Evolutionary conservation across 148 eudicot genomes (phyloP).

Genomic region (Silene latifolia): DNA sequence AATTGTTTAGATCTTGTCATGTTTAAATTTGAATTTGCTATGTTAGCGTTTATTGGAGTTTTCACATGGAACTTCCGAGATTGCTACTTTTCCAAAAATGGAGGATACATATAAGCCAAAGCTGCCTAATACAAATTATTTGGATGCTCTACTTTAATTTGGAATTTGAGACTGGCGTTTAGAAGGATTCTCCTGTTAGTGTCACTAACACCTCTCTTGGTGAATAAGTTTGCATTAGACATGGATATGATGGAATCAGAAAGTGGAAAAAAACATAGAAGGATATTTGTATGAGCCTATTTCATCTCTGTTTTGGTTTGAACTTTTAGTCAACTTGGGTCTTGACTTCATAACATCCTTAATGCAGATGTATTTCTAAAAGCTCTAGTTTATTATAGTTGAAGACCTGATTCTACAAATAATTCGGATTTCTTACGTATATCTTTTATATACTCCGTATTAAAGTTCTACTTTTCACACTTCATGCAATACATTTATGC

Average conservation of each 20-base stretch:
- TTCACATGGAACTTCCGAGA: background rate
- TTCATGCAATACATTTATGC: background rate
- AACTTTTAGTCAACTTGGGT: background rate
- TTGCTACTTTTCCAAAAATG: background rate
- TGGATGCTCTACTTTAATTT: background rate
- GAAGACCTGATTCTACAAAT: background rate
- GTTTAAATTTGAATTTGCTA: background rate
- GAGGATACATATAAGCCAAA: background rate
- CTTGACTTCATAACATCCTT: background rate
- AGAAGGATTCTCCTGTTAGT: background rate
- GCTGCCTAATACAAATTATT: background rate
- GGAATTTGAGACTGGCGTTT: background rate
- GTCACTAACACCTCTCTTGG: background rate
- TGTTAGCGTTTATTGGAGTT: background rate
- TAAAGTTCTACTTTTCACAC: background rate
- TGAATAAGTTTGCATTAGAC: background rate
- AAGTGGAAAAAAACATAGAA: background rate
- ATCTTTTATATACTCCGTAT: too few relatives aligned
- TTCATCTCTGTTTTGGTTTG: background rate
- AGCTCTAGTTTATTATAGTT: background rate
- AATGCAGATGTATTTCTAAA: background rate
- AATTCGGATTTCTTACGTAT: background rate
- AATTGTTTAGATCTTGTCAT: background rate
- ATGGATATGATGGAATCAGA: background rate
- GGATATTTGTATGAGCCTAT: background rate